phyloP scores from a whole-genome alignment of 2,329 filamentous ascomycete species.

The Ascochyta lentis region DNA sequence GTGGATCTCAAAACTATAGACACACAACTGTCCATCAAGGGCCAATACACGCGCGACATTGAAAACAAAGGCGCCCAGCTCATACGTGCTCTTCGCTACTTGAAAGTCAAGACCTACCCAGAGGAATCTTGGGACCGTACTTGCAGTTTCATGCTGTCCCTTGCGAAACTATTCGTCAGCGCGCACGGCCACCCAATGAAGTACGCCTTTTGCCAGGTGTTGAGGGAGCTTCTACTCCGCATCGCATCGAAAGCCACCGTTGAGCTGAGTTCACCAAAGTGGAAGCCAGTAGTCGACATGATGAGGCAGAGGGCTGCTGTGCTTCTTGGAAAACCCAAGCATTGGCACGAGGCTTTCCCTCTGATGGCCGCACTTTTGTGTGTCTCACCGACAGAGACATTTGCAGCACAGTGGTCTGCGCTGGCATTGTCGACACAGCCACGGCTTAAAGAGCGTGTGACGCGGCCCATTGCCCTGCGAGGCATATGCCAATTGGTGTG shows the following conservation, averaged over 20 bases:
- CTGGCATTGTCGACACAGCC: constrained; percentile 78
- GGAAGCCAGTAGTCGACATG: constrained; percentile 82
- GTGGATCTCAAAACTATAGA: constrained; percentile 80
- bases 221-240: constrained; percentile 84
- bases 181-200: constrained; percentile 91
- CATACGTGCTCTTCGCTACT: constrained; percentile 87
- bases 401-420: constrained; percentile 85
- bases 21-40: constrained; percentile 76
- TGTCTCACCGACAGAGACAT: constrained; percentile 82
- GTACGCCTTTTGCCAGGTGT: constrained; percentile 89
- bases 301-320: constrained; percentile 80
- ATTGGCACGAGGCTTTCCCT: constrained; percentile 90
- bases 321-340: constrained; percentile 88
- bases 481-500: constrained; percentile 89
- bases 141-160: constrained; percentile 83
- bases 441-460: constrained; percentile 82
- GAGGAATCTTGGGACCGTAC: constrained; percentile 82
- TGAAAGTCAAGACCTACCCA: constrained; percentile 77
- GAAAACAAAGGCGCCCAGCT: constrained; percentile 88
- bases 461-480: constrained; percentile 81
- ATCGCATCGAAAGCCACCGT: constrained; percentile 81
- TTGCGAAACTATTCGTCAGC: constrained; percentile 82
- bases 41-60: constrained; percentile 68
- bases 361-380: constrained; percentile 87
- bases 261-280: constrained; percentile 81